These are phyloP conservation scores for Biscogniauxia sp. DNA, from an alignment of 2,329 filamentous ascomycete genomes.

Conservation along the genomic window DNA sequence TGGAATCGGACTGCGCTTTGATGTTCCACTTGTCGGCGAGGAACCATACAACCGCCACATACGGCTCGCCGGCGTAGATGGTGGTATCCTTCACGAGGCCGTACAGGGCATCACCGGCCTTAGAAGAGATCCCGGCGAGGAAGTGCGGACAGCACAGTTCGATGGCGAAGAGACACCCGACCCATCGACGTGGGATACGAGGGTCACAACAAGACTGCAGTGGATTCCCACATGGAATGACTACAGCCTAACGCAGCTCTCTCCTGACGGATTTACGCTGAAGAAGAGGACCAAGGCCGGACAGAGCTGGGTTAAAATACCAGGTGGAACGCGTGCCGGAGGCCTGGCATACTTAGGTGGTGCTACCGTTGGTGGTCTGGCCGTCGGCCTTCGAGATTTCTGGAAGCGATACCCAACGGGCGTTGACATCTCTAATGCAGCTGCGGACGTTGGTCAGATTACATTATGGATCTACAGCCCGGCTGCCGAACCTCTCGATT, in stretches of 20 bases:
- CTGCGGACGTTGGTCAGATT: slow-evolving; percentile 47
- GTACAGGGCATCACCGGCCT: slow-evolving; percentile 60
- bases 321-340: slow-evolving; percentile 52
- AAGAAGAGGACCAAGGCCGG: slow-evolving; percentile 59
- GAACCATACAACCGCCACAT: slow-evolving; percentile 59
- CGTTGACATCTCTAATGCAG: slow-evolving; percentile 53
- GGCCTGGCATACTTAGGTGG: slow-evolving; percentile 60
- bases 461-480: slow-evolving; percentile 63
- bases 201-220: slow-evolving; percentile 44
- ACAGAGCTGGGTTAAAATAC: slow-evolving; percentile 57
- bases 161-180: slow-evolving; percentile 45
- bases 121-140: slow-evolving; percentile 50
- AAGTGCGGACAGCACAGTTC: slow-evolving; percentile 49
- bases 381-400: slow-evolving; percentile 57
- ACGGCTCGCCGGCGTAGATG: slow-evolving; percentile 52
- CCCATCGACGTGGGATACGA: slow-evolving; percentile 44
- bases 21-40: slow-evolving; percentile 51
- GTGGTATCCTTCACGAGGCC: slow-evolving; percentile 55
- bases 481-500: slow-evolving; percentile 52
- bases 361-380: slow-evolving; percentile 55
- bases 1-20: slow-evolving; percentile 53
- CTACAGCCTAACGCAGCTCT: slow-evolving; percentile 55
- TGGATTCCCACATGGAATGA: slow-evolving; percentile 61
- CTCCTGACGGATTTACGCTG: slow-evolving; percentile 58
- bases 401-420: slow-evolving; percentile 63